Percentiles rank a stretch among this genome's conserved stretches.
phyloP scores from a whole-genome alignment of 441 rosid species.

The Codiaeum variegatum region DNA sequence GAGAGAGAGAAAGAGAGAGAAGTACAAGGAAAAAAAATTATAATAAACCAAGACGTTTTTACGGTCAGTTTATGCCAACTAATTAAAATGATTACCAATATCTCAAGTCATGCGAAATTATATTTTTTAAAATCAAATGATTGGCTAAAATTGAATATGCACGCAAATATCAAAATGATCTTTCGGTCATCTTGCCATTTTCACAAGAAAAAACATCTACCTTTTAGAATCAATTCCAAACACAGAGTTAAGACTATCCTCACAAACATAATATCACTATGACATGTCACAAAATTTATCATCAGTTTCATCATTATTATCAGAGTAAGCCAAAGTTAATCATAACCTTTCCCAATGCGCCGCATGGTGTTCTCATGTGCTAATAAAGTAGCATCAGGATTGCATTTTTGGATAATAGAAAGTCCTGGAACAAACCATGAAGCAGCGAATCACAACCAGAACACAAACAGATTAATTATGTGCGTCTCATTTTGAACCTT shows the following conservation, averaged over 20 bases:
- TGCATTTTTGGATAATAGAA: constrained; percentile 71
- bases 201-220: not conserved
- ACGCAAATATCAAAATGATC: too few species aligned
- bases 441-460: constrained; percentile 14
- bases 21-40: too few species aligned
- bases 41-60: too few species aligned
- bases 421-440: constrained; percentile 56
- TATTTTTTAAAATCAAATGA: too few species aligned
- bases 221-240: not conserved
- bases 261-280: constrained; percentile 1
- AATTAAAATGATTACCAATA: too few species aligned
- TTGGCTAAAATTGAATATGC: too few species aligned
- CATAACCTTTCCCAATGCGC: constrained; percentile 54
- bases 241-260: not conserved
- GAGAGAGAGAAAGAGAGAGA: not conserved
- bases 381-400: constrained; percentile 60
- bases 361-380: constrained; percentile 74
- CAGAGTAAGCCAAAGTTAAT: constrained; percentile 2
- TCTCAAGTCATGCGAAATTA: too few species aligned
- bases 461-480: not conserved
- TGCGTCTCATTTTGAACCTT: not conserved
- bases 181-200: not conserved
- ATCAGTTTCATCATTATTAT: not conserved
- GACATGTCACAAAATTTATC: not conserved
- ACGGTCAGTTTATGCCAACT: too few species aligned